Evolutionary conservation across 2,329 filamentous ascomycete species (phyloP).

Genomic region (Tolypocladium guangdongense): DNA sequence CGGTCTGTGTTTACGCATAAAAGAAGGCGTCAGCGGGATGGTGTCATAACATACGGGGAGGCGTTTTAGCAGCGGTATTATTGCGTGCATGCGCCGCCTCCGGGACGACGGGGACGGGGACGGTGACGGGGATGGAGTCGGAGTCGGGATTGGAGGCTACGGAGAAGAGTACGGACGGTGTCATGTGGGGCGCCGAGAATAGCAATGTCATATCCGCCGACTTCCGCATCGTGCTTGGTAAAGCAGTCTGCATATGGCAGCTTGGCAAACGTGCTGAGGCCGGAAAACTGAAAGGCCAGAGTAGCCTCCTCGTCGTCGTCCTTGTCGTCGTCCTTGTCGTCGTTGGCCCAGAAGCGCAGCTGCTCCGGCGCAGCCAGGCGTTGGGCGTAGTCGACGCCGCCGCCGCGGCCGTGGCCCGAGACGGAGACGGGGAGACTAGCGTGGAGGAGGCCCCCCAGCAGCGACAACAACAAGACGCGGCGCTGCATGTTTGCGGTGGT

Average conservation of each 20-base stretch:
- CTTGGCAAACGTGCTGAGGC: slow-evolving; percentile 12
- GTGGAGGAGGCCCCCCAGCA: neutral
- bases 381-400: neutral
- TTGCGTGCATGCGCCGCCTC: neutral
- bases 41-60: neutral
- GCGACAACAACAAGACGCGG: neutral
- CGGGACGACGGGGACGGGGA: neutral
- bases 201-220: slow-evolving; percentile 14
- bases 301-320: neutral
- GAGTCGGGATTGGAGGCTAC: neutral
- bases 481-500: neutral
- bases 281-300: neutral
- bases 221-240: slow-evolving; percentile 3
- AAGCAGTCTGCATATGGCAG: slow-evolving; percentile 15
- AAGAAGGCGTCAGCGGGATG: neutral
- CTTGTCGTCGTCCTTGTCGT: neutral
- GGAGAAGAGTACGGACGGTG: slow-evolving; percentile 9
- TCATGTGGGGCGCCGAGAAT: slow-evolving; percentile 18
- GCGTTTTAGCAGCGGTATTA: neutral
- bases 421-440: neutral
- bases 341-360: neutral
- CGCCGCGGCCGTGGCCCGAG: neutral
- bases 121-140: neutral
- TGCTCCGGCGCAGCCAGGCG: neutral
- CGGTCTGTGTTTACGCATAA: too few species aligned